Conservation (phyloP, 2,329 filamentous ascomycete species). For the Dothidotthia symphoricarpi region DNA sequence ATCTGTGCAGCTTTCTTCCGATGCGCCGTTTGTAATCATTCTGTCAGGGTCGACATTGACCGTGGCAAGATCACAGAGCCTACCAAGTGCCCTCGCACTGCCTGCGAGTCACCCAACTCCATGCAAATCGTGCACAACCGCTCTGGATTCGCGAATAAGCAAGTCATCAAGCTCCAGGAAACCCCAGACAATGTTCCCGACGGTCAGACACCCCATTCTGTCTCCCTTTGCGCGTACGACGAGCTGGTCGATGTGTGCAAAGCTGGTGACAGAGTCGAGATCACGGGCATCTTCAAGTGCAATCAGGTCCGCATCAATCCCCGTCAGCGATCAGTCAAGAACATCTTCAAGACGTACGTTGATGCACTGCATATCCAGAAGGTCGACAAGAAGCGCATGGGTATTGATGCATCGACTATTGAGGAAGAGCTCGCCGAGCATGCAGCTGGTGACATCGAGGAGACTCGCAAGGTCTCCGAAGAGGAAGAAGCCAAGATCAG, state of each 20-base stretch:
- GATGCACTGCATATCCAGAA: constrained; percentile 96
- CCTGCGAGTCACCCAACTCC: constrained; percentile 83
- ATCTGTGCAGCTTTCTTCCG: constrained; percentile 77
- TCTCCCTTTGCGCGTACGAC: constrained; percentile 94
- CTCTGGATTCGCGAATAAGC: constrained; percentile 92
- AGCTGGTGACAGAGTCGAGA: constrained; percentile 90
- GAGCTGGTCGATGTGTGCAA: constrained; percentile 98
- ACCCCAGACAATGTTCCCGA: constrained; percentile 93
- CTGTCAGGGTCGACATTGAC: constrained; percentile 85
- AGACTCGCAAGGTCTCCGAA: constrained; percentile 76
- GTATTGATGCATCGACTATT: constrained; percentile 84
- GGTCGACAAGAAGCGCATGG: constrained; percentile 90
- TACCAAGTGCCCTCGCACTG: constrained; percentile 77
- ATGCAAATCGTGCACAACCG: constrained; percentile 99
- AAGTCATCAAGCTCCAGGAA: constrained; percentile 97
- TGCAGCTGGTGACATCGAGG: constrained; percentile 69
- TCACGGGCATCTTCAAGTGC: constrained; percentile 95
- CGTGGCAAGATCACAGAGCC: constrained; percentile 95
- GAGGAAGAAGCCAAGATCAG: constrained; percentile 91
- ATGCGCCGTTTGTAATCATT: constrained; percentile 90
- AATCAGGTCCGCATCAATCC: constrained; percentile 93
- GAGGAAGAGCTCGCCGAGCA: constrained; percentile 77
- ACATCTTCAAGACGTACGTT: constrained; percentile 96
- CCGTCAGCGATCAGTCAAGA: constrained; percentile 86
- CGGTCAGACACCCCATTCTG: constrained; percentile 94